Percentiles rank a stretch among this genome's conserved stretches.
These are phyloP conservation scores for Achlya hypogyna DNA, from an alignment of 352 stramenopile genomes.

Conservation along the genomic window DNA sequence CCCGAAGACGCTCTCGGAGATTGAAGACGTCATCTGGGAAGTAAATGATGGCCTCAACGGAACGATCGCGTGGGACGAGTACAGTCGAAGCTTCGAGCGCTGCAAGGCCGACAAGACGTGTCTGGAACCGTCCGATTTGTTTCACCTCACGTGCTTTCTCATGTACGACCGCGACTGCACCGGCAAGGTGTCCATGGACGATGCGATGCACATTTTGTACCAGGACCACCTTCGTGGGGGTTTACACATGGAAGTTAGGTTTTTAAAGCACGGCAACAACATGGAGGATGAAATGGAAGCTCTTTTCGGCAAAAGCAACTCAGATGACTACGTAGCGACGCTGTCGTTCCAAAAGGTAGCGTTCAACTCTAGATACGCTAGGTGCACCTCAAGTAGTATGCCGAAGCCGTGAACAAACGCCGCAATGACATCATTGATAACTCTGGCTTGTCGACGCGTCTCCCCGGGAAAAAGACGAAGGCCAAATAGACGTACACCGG, in stretches of 20 bases:
- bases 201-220: constrained; percentile 71
- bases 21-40: constrained; percentile 72
- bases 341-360: constrained; percentile 49
- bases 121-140: constrained; percentile 60
- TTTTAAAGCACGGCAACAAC: constrained; percentile 48
- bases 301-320: constrained; percentile 53
- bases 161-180: constrained; percentile 71
- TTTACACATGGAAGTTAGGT: neutral
- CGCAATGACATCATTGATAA: constrained; percentile 6
- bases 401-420: neutral
- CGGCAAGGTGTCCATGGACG: constrained; percentile 61
- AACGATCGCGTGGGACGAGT: constrained; percentile 62
- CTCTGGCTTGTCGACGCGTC: neutral
- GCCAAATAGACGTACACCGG: too few relatives aligned
- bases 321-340: constrained; percentile 36
- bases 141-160: constrained; percentile 78
- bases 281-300: constrained; percentile 76
- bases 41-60: constrained; percentile 72
- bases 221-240: too few relatives aligned
- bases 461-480: neutral
- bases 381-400: neutral
- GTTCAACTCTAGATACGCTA: neutral
- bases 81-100: constrained; percentile 61
- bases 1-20: neutral
- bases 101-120: constrained; percentile 50